Evolutionary conservation across 768 basidiomycete species (phyloP), one percentile per base, ranked within the genome.

Genomic region (Russula vinacea): DNA sequence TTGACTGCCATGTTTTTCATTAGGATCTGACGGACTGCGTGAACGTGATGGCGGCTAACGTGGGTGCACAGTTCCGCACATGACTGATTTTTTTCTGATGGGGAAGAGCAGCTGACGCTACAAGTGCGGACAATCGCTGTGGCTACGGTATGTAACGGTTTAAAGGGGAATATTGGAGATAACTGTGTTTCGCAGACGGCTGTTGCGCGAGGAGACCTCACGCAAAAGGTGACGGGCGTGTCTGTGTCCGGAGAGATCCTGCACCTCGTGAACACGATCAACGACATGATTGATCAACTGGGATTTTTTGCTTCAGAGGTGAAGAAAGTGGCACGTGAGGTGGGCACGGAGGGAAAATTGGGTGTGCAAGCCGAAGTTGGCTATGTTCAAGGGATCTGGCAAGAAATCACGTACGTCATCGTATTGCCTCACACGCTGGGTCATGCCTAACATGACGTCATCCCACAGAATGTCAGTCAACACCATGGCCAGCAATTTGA

Each of bases 281-380:
- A 98, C 76, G 88, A 89, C 74, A 87, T 86, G 86, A 86, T 86
- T 70, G 85, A 84, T 68, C 82, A 84, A 62, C 74, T 86, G 62
- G 84, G 84, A 19, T 83, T 85, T 69, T 89, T 89, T 73, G 87
- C 87, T 55, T 81, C 84, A 32, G 87, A 90, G 71, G 89, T 98
- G 63, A 98, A 94, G 76, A 92, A 96, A 72, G 96, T 99, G 59
- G 97, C 97, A 2, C 80, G 94, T 39, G 95, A 99, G 75, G 96
- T 99, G 72, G 96, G 96, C 52, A 98, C 96, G 16, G 94, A 98
- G 72, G 96, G 97, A n/a, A 98, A 98, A 76, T 79, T 98, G 6
- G 96, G 97, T 69, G 97, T 96, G 0, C 95, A 97, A 71, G 97
- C 97, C 5, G 93, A 98, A 74, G 92, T 98, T 9, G 94, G 93